These are phyloP conservation scores for Penicillium sp. DNA, from an alignment of 2,329 filamentous ascomycete genomes.

Conservation along the genomic window DNA sequence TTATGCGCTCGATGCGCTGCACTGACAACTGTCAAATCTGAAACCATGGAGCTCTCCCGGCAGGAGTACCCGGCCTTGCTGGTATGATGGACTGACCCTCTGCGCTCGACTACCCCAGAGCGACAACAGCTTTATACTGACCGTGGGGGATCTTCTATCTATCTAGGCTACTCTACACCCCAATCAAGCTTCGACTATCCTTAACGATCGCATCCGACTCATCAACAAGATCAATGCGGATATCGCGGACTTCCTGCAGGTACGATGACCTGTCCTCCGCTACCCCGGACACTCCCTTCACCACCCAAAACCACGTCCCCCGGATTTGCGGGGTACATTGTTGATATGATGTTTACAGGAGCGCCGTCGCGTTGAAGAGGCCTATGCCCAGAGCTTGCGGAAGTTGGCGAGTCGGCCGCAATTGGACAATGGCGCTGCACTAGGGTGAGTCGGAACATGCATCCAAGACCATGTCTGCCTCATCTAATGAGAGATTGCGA, in stretches of 20 bases:
- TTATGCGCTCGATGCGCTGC: constrained; percentile 42
- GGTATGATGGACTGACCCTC: constrained; percentile 64
- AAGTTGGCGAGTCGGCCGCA: constrained; percentile 78
- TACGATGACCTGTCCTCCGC: constrained; percentile 53
- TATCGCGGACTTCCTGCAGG: constrained; percentile 96
- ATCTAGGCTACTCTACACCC: constrained; percentile 80
- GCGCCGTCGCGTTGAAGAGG: constrained; percentile 87
- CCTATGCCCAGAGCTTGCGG: constrained; percentile 80
- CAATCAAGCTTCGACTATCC: constrained; percentile 76
- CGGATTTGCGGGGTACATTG: constrained; percentile 20
- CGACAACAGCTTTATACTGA: constrained; percentile 23
- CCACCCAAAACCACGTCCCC: constrained; percentile 17
- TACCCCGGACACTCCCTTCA: constrained; percentile 4
- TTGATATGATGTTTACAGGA: constrained; percentile 64
- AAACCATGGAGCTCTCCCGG: constrained; percentile 75
- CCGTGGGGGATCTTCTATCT: constrained; percentile 6
- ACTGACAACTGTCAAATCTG: constrained; percentile 29
- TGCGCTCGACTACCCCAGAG: constrained; percentile 22
- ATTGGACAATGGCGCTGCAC: constrained; percentile 76
- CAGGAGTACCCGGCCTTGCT: constrained; percentile 93
- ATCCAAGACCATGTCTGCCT: background rate
- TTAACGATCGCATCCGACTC: constrained; percentile 86
- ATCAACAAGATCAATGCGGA: constrained; percentile 86
- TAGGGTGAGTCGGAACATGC: constrained; percentile 71
- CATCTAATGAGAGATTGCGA: constrained; percentile 12